Evolutionary conservation across 2,329 filamentous ascomycete species (phyloP), one percentile per base, ranked within the genome.

Genomic region (Aspergillus tamarii): DNA sequence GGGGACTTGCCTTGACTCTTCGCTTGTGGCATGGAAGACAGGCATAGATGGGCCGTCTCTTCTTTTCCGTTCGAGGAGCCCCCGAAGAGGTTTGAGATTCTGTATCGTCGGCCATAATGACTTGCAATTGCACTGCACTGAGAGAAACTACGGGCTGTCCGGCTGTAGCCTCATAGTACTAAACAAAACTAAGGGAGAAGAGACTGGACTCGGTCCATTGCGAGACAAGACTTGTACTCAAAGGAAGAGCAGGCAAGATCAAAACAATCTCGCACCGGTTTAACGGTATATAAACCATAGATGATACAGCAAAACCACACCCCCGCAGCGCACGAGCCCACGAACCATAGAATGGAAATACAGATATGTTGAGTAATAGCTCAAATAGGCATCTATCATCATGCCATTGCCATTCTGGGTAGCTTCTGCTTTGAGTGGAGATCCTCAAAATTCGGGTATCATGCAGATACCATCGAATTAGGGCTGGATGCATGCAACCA

Each of bases 11-110:
- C 52, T 55, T 55, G 32, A 55, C 52, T 55, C 52, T 55, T 2
- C 52, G 52, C 30, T 39, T 55, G 16, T 55, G 52, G 28, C 52
- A 55, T 8, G 52, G 52, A 39, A 55, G 52, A 39, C 52, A 55
- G 19, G 52, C 52, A 9, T 55, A 55, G 52, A 55, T 55, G 7
- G 52, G 52, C 11, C 52, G 32, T 19, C 36, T 55, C 52, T 55
- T 55, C 30, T 55, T 55, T 19, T 55, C 52, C 32, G 32, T 39
- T 30, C 52, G 52, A 26, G 32, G 5, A 12, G 28, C 52, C 30
- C 52, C 34, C 16, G 52, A 39, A 21, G n/a, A 36, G 21, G 52
- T 39, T 4, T 32, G 52, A 19, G 52, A 55, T 6, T 39, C 52
- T 16, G 32, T 39, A 39, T 34, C 32, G 21, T 34, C 14, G 32